A percentile compares a stretch with the other conserved stretches of the same genome.
Conservation (phyloP, 305 asterid genomes). For the Fraxinus floribunda region DNA sequence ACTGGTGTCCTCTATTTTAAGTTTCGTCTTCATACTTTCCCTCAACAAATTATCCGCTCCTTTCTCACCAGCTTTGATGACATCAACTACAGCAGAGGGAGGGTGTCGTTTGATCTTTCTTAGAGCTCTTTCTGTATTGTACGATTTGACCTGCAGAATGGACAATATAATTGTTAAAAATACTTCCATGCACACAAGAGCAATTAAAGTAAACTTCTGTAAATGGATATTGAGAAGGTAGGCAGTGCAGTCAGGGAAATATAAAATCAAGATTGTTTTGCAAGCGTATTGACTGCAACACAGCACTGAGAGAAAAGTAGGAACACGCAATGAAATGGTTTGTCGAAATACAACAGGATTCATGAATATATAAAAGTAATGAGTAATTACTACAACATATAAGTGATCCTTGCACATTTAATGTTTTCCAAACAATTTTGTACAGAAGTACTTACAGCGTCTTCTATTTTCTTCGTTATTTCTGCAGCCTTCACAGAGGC, state of each 20-base stretch:
- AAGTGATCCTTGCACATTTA: background rate
- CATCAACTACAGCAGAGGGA: constrained; percentile 42
- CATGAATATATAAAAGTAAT: background rate
- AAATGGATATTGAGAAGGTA: background rate
- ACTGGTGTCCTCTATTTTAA: constrained; percentile 40
- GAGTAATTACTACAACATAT: background rate
- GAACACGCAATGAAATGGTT: background rate
- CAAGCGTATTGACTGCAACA: background rate
- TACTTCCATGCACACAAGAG: background rate
- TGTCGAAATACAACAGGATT: background rate
- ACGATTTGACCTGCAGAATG: constrained; percentile 59
- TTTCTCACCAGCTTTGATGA: constrained; percentile 34
- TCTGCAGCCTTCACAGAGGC: constrained; percentile 83
- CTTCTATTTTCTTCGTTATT: constrained; percentile 75
- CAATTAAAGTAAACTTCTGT: background rate
- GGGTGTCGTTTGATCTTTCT: constrained; percentile 70
- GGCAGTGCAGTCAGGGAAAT: background rate
- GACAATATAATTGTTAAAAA: background rate
- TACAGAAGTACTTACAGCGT: constrained; percentile 51
- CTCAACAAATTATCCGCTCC: constrained; percentile 32
- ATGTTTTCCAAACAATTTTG: background rate
- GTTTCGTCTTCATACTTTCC: constrained; percentile 39
- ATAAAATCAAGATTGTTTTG: background rate
- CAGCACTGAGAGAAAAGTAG: background rate
- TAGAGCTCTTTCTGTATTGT: constrained; percentile 63